A percentile compares a stretch with the other conserved stretches of the same genome.
Evolutionary conservation across 2,329 filamentous ascomycete species (phyloP).

Genomic region (Fusarium poae): DNA sequence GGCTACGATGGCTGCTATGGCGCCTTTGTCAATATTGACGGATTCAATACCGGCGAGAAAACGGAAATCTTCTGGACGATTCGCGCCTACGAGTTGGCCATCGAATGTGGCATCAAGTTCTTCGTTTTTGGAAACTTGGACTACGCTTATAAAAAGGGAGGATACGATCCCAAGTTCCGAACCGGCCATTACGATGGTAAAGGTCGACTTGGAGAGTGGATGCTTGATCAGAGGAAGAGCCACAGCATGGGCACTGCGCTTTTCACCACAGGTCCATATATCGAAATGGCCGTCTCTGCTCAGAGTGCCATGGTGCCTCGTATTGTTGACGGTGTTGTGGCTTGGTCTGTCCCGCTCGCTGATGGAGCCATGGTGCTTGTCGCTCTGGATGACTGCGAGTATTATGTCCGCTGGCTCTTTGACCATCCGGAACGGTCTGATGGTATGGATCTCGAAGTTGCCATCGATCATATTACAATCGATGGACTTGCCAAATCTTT

Average conservation of each 20-base stretch:
- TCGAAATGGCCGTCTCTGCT: no score
- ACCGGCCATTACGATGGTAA: not conserved
- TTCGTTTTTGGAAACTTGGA: not conserved
- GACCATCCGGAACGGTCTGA: not conserved
- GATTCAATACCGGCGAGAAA: not conserved
- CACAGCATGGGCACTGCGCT: not conserved
- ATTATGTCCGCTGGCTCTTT: not conserved
- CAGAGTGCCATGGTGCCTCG: no score
- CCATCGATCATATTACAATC: not conserved
- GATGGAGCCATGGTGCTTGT: not conserved
- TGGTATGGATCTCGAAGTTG: not conserved
- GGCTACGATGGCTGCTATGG: not conserved
- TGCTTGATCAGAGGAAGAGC: not conserved
- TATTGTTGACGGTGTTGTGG: fast-evolving
- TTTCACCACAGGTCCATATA: not conserved
- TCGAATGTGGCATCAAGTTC: not conserved
- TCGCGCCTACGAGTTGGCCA: not conserved
- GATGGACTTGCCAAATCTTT: no score
- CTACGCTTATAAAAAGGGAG: not conserved
- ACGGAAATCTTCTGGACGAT: not conserved
- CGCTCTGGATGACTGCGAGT: not conserved
- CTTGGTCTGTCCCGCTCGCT: not conserved
- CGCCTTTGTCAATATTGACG: not conserved
- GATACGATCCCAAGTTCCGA: not conserved
- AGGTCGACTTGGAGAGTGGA: not conserved